These are phyloP conservation scores for Ascochyta pisi DNA, from an alignment of 2,329 filamentous ascomycete genomes.

Conservation along the genomic window DNA sequence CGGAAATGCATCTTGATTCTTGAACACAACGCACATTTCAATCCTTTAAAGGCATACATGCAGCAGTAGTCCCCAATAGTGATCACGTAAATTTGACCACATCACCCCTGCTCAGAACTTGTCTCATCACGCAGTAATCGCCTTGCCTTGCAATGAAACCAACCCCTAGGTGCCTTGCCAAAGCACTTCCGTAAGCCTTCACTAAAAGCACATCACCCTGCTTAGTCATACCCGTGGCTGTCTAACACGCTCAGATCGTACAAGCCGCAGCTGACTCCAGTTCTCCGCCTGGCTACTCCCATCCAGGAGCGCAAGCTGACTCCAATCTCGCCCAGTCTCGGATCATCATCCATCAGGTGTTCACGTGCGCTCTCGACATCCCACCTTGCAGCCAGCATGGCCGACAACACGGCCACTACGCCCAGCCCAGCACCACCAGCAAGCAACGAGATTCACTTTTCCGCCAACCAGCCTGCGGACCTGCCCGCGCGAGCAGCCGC, in stretches of 20 bases:
- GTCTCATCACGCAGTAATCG: not conserved
- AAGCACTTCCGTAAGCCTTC: constrained; percentile 36
- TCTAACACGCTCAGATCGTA: constrained; percentile 30
- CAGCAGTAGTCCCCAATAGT: too few relatives aligned
- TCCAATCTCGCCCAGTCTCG: constrained; percentile 1
- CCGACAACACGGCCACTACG: not conserved
- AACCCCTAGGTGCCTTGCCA: constrained; percentile 20
- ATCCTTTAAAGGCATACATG: too few relatives aligned
- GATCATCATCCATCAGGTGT: constrained; percentile 1
- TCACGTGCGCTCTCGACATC: too few relatives aligned
- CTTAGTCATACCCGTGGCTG: constrained; percentile 22
- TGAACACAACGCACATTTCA: not conserved
- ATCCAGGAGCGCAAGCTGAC: constrained; percentile 3
- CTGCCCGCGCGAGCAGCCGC: constrained; percentile 32
- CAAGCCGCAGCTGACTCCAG: constrained; percentile 17
- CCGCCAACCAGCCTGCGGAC: constrained; percentile 36
- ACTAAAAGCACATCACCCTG: constrained; percentile 21
- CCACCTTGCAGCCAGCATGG: not conserved
- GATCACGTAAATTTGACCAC: too few relatives aligned
- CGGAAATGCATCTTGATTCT: constrained; percentile 4
- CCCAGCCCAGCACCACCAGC: not conserved
- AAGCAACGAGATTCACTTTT: constrained; percentile 33
- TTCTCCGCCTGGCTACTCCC: not conserved
- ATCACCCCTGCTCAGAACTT: too few relatives aligned
- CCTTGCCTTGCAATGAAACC: constrained; percentile 8